Evolutionary conservation across 148 eudicot species (phyloP), one percentile per base, ranked within the genome.

Genomic region (Cornus florida): DNA sequence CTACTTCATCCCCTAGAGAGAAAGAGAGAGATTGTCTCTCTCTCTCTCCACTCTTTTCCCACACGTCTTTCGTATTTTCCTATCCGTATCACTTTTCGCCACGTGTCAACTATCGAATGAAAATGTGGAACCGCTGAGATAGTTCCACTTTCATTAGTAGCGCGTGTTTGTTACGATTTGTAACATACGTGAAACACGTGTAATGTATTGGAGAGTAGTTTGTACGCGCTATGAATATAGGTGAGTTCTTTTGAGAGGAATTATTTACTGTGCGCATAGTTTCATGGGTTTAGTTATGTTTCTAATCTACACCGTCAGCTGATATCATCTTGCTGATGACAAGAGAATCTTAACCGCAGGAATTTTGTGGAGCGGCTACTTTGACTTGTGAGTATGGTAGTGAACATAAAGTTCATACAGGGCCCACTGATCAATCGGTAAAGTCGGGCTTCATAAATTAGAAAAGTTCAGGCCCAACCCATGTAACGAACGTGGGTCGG

Each of bases 1-100:
- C 82, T 59, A 57, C 38, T 71, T 77, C 82, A 80, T 31, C 67
- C 69, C 38, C 38, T 35, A 2, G 38, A 35, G 1, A 4, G 38
- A 56, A 75, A 11, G 24, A 14, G 28, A 64, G 38, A 65, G 32
- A 64, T 4, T 2, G 39, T 13, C 19, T 57, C 64, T 57, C 19
- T 57, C 64, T 57, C 64, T 57, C 64, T 57, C 64, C 12, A 10
- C 60, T 56, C 60, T 56, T 35, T 35, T 35, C 38, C 64, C 13
- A 57, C 64, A 19, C 13, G 14, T 57, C 20, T 5, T 11, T 57
- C 64, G 14, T 13, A 57, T 13, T 14, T 13, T 57, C 64, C 14
- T 2, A 12, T 4, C 16, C 1, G 5, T 8, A 57, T 57, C 14
- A 13, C 14, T 10, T 57, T 0, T 12, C 14, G 64, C 64, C 64